These are phyloP conservation scores for Myotisia sp. DNA, from an alignment of 2,329 filamentous ascomycete genomes.

Conservation along the genomic window DNA sequence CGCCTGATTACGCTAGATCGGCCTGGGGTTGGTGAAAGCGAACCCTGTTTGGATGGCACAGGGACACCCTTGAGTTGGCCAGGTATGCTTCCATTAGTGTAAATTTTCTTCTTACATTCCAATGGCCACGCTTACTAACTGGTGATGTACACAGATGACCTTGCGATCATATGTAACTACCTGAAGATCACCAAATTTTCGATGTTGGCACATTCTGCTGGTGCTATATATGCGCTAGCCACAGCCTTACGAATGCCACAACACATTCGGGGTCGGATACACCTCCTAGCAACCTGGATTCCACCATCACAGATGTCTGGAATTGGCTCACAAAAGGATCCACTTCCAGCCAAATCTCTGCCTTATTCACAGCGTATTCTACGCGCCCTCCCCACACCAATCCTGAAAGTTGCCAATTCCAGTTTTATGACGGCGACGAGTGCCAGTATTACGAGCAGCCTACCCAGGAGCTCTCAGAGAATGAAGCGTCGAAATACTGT, in stretches of 20 bases:
- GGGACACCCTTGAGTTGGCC: slow-evolving; percentile 88
- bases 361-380: slow-evolving; percentile 86
- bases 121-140: slow-evolving; percentile 11
- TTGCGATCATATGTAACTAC: slow-evolving; percentile 82
- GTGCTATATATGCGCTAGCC: slow-evolving; percentile 92
- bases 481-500: slow-evolving; percentile 16
- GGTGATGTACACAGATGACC: slow-evolving; percentile 49
- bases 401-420: slow-evolving; percentile 87
- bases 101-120: neutral
- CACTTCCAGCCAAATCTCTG: slow-evolving; percentile 64
- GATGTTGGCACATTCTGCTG: slow-evolving; percentile 86
- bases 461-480: slow-evolving; percentile 52
- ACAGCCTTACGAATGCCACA: slow-evolving; percentile 92
- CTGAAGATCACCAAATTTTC: slow-evolving; percentile 93
- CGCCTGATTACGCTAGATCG: slow-evolving; percentile 87
- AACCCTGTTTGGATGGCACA: slow-evolving; percentile 65
- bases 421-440: slow-evolving; percentile 89
- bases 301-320: slow-evolving; percentile 84
- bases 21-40: slow-evolving; percentile 85
- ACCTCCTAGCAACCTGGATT: slow-evolving; percentile 92
- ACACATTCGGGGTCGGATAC: slow-evolving; percentile 84
- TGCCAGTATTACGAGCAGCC: slow-evolving; percentile 64
- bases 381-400: slow-evolving; percentile 72
- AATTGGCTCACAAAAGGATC: slow-evolving; percentile 56
- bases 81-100: slow-evolving; percentile 40